phyloP scores from a whole-genome alignment of 371 early-diverging fungal species.

The Haplosporangium sp. region DNA sequence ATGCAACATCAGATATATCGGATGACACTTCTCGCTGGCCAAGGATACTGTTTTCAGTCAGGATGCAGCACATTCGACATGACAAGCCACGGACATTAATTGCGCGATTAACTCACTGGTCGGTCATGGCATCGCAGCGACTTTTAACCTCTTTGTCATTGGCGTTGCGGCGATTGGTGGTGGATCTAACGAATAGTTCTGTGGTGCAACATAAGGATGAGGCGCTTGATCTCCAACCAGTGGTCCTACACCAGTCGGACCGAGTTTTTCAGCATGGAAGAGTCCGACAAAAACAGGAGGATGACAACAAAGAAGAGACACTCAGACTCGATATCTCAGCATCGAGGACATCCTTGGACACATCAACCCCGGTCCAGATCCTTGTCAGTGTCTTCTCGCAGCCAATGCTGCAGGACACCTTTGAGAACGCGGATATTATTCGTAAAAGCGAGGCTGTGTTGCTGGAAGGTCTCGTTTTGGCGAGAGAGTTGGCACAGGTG shows the following conservation, averaged over 20 bases:
- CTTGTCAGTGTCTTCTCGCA: slow-evolving; percentile 32
- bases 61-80: slow-evolving; percentile 35
- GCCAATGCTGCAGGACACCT: slow-evolving; percentile 26
- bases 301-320: slow-evolving; percentile 2
- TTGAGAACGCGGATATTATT: slow-evolving; percentile 37
- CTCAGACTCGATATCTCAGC: slow-evolving; percentile 31
- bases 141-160: slow-evolving; percentile 1
- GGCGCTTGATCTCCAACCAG: slow-evolving; percentile 2
- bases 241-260: slow-evolving; percentile 26
- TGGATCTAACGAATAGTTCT: neutral
- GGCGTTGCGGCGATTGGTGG: slow-evolving; percentile 1
- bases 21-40: slow-evolving; percentile 11
- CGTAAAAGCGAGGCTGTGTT: slow-evolving; percentile 43
- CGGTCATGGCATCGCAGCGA: neutral
- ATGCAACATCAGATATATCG: neutral
- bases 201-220: neutral
- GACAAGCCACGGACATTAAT: neutral
- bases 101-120: no score
- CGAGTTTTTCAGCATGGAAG: slow-evolving; percentile 17
- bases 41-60: slow-evolving; percentile 36
- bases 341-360: slow-evolving; percentile 16
- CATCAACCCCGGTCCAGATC: slow-evolving; percentile 18
- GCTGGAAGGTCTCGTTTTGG: slow-evolving; percentile 41
- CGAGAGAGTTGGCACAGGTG: slow-evolving; percentile 29
- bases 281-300: slow-evolving; percentile 3